phyloP scores from a whole-genome alignment of 1,284 basidiomycete species.

The Trichosporon sp. region DNA sequence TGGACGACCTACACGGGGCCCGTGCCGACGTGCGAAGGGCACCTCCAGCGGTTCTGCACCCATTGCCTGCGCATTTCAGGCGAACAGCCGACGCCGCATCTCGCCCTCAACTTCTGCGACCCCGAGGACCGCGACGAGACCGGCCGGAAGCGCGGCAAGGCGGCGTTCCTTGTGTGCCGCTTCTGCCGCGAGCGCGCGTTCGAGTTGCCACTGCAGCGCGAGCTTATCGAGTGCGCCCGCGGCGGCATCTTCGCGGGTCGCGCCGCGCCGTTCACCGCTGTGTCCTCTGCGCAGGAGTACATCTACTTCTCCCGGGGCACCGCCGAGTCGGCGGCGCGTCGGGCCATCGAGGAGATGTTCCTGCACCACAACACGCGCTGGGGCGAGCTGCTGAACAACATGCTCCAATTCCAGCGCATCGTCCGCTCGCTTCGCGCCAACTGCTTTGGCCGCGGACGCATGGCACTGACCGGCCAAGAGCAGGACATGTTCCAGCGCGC shows the following conservation, averaged over 20 bases:
- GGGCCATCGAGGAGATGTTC: slow-evolving; percentile 28
- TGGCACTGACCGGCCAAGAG: background rate
- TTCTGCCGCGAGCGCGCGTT: slow-evolving; percentile 21
- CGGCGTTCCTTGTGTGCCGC: slow-evolving; percentile 13
- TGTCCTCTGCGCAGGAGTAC: slow-evolving; percentile 12
- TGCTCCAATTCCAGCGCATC: slow-evolving; percentile 18
- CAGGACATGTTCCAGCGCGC: background rate
- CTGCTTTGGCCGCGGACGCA: background rate
- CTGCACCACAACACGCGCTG: slow-evolving; percentile 27
- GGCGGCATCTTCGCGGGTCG: slow-evolving; percentile 13
- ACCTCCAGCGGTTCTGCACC: slow-evolving; percentile 22
- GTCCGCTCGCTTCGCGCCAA: background rate
- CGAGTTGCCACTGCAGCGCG: slow-evolving; percentile 4
- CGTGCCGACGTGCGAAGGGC: slow-evolving; percentile 24
- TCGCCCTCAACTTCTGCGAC: slow-evolving; percentile 10
- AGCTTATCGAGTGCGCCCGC: slow-evolving; percentile 20
- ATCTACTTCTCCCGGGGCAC: slow-evolving; percentile 11
- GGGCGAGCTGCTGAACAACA: slow-evolving; percentile 17
- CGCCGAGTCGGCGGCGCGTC: slow-evolving; percentile 10
- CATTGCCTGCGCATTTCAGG: slow-evolving; percentile 18
- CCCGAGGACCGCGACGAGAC: slow-evolving; percentile 16
- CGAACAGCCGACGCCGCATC: background rate
- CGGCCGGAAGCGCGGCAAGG: background rate
- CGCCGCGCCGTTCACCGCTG: background rate
- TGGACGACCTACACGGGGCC: slow-evolving; percentile 16